These are phyloP conservation scores for Xylaria sp. DNA, from an alignment of 2,329 filamentous ascomycete genomes.

Conservation along the genomic window DNA sequence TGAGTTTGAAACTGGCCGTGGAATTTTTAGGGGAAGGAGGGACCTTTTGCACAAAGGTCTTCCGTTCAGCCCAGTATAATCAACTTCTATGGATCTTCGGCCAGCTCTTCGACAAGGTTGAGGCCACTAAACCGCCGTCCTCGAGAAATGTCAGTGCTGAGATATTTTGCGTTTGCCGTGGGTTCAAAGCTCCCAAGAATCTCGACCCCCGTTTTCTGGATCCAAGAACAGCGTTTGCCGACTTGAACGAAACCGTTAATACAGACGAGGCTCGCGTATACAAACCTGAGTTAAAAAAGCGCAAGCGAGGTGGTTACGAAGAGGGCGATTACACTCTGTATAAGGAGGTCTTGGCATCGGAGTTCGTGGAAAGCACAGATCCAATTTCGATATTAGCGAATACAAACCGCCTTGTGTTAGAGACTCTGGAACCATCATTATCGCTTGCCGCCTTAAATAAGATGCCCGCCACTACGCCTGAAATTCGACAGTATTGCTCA, in stretches of 20 bases:
- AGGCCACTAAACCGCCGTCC: slow-evolving; percentile 96
- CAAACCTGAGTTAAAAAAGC: slow-evolving; percentile 96
- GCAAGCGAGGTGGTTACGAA: slow-evolving; percentile 97
- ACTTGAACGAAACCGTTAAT: slow-evolving; percentile 83
- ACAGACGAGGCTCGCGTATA: slow-evolving; percentile 99
- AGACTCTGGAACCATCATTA: slow-evolving; percentile 83
- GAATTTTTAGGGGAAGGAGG: slow-evolving; percentile 92
- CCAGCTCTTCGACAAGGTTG: slow-evolving; percentile 93
- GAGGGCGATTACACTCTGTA: slow-evolving; percentile 94
- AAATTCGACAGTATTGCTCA: slow-evolving; percentile 80
- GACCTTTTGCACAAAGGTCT: slow-evolving; percentile 97
- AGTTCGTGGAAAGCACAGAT: slow-evolving; percentile 93
- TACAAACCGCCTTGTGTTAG: slow-evolving; percentile 85
- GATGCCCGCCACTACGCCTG: slow-evolving; percentile 85
- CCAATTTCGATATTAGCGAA: slow-evolving; percentile 91
- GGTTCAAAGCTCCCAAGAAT: slow-evolving; percentile 93
- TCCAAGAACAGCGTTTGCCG: slow-evolving; percentile 88
- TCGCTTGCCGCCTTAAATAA: slow-evolving; percentile 87
- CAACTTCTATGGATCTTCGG: slow-evolving; percentile 95
- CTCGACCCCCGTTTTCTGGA: slow-evolving; percentile 95
- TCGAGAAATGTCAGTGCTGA: slow-evolving; percentile 97
- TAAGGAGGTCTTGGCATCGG: slow-evolving; percentile 87
- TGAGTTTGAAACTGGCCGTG: slow-evolving; percentile 91
- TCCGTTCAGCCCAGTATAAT: slow-evolving; percentile 97
- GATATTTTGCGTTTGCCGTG: slow-evolving; percentile 97